Base-by-base conservation (phyloP, 2,329 filamentous ascomycete species). In the Rasamsonia emersonii region DNA sequence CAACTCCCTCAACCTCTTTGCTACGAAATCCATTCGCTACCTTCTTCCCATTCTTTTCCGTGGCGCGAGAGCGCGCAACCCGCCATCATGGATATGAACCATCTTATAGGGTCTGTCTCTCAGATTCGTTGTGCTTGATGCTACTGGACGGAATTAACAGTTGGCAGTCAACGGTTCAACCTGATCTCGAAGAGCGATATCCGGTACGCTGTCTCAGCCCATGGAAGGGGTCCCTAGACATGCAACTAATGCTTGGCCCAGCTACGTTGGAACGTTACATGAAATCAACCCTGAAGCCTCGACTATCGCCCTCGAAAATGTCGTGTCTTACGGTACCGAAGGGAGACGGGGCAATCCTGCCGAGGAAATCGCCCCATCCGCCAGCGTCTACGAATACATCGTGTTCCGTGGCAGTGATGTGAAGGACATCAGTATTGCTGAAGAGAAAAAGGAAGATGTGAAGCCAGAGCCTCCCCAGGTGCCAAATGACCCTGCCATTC, bases 361-460 rank as follows among this genome's bases (percentile, higher is more conserved):
- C 11, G 83, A 93, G 43, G 88, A 94, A 63, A 82, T 94, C 37
- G 66, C 82, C 21, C 75, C 86, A 3, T 89, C 85, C 19, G 80
- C 91, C 40, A 84, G 84, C 56, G 75, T 94, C 53, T 98, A 95
- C 68, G 91, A 96, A 58, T 96, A 95, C 67, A 96, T 98, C 54
- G 86, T 98, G 44, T 98, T 98, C 63, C 82, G 89, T 39, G 91
- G 91, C 49, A 95, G 86, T 60, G 91, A 98, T 68, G 91, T 98
- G 55, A 98, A 98, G 65, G 91, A 98, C 60, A 72, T 98, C 51
- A 83, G 86, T 50, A 89, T 98, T 52, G 88, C 94, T 53, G 82
- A 94, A 49, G 75, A 79, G 27, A 77, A 82, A 24, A 75, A 77
- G 47, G 67, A 77, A 42, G 75, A 77, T 49, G 79, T 84, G 58